These are phyloP conservation scores for Penicillium sp. DNA, from an alignment of 2,329 filamentous ascomycete genomes.

Conservation along the genomic window DNA sequence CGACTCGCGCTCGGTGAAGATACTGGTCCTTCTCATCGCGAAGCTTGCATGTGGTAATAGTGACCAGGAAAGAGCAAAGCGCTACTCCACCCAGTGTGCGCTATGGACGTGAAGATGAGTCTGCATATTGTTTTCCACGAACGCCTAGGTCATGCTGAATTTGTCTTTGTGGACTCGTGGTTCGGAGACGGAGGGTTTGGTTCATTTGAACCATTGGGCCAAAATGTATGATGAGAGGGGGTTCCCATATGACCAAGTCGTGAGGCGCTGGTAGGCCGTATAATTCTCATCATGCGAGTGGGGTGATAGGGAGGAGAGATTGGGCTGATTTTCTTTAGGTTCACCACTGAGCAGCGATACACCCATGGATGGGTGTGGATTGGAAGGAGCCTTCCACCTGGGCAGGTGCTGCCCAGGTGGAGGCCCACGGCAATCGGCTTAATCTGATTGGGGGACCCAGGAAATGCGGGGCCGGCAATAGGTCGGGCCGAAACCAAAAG, in stretches of 20 bases:
- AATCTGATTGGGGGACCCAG: not conserved
- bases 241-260: not conserved
- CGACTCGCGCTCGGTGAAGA: not conserved
- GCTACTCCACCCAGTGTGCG: no score
- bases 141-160: not conserved
- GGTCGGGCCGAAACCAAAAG: not conserved
- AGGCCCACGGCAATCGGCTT: not conserved
- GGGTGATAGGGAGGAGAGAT: not conserved
- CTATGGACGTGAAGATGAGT: no score
- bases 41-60: no score
- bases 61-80: no score
- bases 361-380: not conserved
- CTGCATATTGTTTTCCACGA: no score
- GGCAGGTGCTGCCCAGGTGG: no score
- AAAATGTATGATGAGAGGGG: not conserved
- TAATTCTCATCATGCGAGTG: not conserved
- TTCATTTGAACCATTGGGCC: not conserved
- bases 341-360: not conserved
- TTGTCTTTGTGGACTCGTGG: not conserved
- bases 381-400: not conserved
- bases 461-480: not conserved
- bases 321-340: no score
- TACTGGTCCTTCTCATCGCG: no score
- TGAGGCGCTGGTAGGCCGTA: not conserved
- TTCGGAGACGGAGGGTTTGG: not conserved